These are phyloP conservation scores for Paxillus involutus DNA, from an alignment of 768 basidiomycete species.

Conservation along the genomic window DNA sequence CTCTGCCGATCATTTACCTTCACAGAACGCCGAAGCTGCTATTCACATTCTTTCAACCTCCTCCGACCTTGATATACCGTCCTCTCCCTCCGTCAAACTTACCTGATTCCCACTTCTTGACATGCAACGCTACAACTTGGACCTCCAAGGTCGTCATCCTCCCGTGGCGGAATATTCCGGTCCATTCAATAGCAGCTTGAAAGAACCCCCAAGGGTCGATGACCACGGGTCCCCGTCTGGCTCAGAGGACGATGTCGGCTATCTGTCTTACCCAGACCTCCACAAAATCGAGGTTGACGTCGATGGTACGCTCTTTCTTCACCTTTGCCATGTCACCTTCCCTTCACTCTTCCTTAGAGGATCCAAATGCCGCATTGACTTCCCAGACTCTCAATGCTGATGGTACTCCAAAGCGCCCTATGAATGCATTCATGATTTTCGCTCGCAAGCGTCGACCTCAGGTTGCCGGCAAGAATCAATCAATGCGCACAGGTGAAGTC, in stretches of 20 bases:
- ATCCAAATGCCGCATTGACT: conserved; percentile 52
- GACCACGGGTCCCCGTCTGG: conserved; percentile 53
- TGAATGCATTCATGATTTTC: conserved; percentile 96
- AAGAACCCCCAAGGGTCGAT: conserved; percentile 33
- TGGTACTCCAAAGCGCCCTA: conserved; percentile 85
- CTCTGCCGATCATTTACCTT: conserved; percentile 28
- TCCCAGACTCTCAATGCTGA: conserved; percentile 83
- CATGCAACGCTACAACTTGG: conserved; percentile 31
- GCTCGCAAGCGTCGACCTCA: conserved; percentile 80
- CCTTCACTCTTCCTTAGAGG: conserved; percentile 29
- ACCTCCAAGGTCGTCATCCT: conserved; percentile 22
- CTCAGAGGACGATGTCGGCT: conserved; percentile 53
- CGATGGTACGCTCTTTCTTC: conserved; percentile 40
- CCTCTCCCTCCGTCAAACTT: conserved; percentile 2
- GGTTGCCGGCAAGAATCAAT: conserved; percentile 83
- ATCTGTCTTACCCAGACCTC: conserved; percentile 28
- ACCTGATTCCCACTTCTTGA: conserved; percentile 8
- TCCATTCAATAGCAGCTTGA: conserved; percentile 23
- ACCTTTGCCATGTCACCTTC: conserved; percentile 11
- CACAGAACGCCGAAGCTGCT: conserved; percentile 8
- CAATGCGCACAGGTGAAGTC: conserved; percentile 89
- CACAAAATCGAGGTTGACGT: conserved; percentile 43
- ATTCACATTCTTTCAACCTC: conserved; percentile 1
- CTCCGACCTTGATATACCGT: conserved; percentile 4
- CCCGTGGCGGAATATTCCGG: conserved; percentile 27